Evolutionary conservation across 2,329 filamentous ascomycete species (phyloP).

Genomic region (Aspergillus quadricinctus): DNA sequence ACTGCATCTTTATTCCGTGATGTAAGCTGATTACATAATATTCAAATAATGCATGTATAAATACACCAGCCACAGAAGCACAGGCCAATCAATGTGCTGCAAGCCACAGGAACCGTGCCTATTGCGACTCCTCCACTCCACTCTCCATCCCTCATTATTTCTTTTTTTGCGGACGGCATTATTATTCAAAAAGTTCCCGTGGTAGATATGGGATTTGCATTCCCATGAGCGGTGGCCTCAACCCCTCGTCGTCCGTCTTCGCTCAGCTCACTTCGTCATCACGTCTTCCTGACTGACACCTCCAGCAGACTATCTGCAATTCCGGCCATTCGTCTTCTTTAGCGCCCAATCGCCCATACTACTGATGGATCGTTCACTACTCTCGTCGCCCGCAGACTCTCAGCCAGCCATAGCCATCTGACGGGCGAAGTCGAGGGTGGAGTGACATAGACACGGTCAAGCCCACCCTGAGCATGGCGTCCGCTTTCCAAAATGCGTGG

Average conservation of each 20-base stretch:
- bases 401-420: constrained; percentile 56
- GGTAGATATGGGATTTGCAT: constrained; percentile 23
- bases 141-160: background rate
- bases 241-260: constrained; percentile 14
- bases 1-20: background rate
- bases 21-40: background rate
- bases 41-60: background rate
- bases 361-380: constrained; percentile 54
- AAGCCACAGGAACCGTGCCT: constrained; percentile 7
- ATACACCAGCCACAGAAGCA: constrained; percentile 13
- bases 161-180: constrained; percentile 4
- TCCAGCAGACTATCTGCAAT: background rate
- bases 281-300: background rate
- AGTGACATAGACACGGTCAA: constrained; percentile 32
- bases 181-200: constrained; percentile 12
- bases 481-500: constrained; percentile 48
- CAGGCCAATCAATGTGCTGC: constrained; percentile 4
- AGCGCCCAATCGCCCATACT: constrained; percentile 14
- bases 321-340: constrained; percentile 12
- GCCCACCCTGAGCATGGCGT: constrained; percentile 38
- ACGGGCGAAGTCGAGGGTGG: constrained; percentile 52
- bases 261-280: constrained; percentile 5
- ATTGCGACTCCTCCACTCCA: constrained; percentile 3
- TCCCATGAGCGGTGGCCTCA: constrained; percentile 17
- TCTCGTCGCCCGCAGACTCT: constrained; percentile 44